Conservation (phyloP, 208 protist species). For the Acanthamoeba castellanii region DNA sequence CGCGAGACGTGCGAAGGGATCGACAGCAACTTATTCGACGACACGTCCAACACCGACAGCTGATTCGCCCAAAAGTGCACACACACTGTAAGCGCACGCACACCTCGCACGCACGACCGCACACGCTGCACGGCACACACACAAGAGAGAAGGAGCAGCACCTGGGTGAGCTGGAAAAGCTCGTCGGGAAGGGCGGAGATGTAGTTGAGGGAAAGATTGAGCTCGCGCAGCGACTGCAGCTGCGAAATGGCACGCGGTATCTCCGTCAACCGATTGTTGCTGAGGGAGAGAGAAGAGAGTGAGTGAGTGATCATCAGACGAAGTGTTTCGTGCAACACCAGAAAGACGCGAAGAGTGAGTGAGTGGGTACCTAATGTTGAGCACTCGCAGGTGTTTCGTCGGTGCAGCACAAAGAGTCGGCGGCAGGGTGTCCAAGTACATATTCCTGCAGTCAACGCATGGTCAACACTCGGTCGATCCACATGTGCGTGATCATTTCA, state of each 20-base stretch:
- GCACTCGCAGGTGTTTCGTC: not conserved
- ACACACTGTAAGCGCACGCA: not conserved
- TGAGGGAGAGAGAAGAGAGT: not conserved
- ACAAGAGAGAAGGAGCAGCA: not conserved
- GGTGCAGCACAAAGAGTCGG: not conserved
- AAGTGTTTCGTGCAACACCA: not conserved
- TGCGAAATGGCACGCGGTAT: conserved; percentile 3
- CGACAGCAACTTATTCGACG: conserved; percentile 11
- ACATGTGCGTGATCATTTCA: not conserved
- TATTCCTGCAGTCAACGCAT: not conserved
- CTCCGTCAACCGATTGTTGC: conserved; percentile 42
- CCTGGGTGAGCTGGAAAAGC: conserved; percentile 43
- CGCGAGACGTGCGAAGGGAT: conserved; percentile 9
- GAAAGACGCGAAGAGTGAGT: not conserved
- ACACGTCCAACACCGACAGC: conserved; percentile 63
- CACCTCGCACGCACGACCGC: too few relatives aligned
- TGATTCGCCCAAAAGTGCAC: not conserved
- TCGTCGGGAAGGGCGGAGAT: conserved; percentile 40
- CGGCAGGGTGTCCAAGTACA: conserved; percentile 1
- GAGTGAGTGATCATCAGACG: too few relatives aligned
- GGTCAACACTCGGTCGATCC: not conserved
- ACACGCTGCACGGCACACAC: not conserved
- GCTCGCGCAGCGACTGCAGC: conserved; percentile 40
- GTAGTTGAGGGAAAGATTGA: conserved; percentile 28
- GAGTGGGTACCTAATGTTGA: conserved; percentile 6